Conservation (phyloP, 345 rosid genomes). For the Ceriops zippeliana region DNA sequence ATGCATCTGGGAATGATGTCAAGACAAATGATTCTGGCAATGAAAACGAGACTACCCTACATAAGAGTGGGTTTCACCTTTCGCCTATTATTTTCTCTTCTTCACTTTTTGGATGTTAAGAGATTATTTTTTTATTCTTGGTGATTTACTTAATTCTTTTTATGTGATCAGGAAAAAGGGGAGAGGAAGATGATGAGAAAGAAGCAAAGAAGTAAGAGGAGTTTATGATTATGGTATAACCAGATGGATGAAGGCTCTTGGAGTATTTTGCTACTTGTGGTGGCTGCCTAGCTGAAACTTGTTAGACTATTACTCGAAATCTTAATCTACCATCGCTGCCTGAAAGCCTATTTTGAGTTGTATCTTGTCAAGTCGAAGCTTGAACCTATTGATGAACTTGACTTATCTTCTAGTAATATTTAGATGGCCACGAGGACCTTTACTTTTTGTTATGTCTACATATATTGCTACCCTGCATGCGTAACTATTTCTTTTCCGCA, state of each 20-base stretch:
- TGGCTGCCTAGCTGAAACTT: too few species aligned
- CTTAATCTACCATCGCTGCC: too few species aligned
- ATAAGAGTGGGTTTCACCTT: background rate
- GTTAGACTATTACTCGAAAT: too few species aligned
- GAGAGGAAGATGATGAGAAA: constrained; percentile 10
- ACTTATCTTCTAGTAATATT: too few species aligned
- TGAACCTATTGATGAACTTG: too few species aligned
- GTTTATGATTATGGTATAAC: background rate
- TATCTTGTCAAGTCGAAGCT: too few species aligned
- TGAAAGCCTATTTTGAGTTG: too few species aligned
- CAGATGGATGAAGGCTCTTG: background rate
- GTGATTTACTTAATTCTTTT: background rate
- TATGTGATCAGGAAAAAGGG: constrained; percentile 18
- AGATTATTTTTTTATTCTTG: background rate
- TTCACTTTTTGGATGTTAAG: background rate
- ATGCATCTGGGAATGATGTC: constrained; percentile 60
- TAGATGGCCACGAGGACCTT: too few species aligned
- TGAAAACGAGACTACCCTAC: background rate
- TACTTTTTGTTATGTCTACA: too few species aligned
- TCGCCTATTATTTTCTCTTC: background rate
- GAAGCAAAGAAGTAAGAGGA: constrained; percentile 2
- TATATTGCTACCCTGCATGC: too few species aligned
- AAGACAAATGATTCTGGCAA: constrained; percentile 20
- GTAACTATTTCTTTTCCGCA: too few species aligned
- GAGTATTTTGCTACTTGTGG: background rate